Conservation (phyloP, 495 filamentous ascomycete genomes). For the Apodospora peruviana region DNA sequence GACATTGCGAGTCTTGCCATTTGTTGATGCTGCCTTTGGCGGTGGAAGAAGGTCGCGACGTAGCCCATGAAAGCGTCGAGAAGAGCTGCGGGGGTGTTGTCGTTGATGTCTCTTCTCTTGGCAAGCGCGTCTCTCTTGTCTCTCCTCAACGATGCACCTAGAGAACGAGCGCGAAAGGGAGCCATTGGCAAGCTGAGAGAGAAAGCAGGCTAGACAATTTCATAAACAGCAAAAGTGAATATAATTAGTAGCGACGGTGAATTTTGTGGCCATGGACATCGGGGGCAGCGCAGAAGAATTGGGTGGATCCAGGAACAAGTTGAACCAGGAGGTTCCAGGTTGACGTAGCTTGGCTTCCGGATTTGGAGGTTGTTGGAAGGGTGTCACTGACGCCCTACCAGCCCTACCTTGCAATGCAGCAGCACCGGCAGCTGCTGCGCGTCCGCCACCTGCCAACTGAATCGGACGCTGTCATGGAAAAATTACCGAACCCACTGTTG, state of each 20-base stretch:
- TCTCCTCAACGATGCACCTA: slow-evolving; percentile 1
- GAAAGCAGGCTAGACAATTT: neutral
- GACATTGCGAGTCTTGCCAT: slow-evolving; percentile 9
- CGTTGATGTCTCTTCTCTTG: neutral
- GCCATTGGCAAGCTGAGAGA: slow-evolving; percentile 8
- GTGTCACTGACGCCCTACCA: too few species aligned
- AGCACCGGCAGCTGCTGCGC: too few species aligned
- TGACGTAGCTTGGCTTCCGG: slow-evolving; percentile 4
- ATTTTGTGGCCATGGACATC: slow-evolving; percentile 10
- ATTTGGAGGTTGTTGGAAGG: neutral
- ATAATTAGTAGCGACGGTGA: too few species aligned
- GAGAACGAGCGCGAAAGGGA: slow-evolving; percentile 8
- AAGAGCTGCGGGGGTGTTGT: slow-evolving; percentile 6
- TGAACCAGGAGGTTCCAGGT: neutral
- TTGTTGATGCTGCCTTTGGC: slow-evolving; percentile 3
- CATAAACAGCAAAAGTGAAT: slow-evolving; percentile 1
- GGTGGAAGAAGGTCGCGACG: slow-evolving; percentile 42
- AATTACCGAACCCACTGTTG: too few species aligned
- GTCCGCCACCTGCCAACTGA: too few species aligned
- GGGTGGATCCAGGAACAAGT: neutral
- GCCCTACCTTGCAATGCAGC: too few species aligned
- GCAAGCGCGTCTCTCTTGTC: slow-evolving; percentile 2
- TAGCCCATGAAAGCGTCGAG: slow-evolving; percentile 41
- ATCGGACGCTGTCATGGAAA: too few species aligned
- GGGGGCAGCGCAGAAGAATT: too few species aligned